These are phyloP conservation scores for Miscanthus lutarioriparius DNA, from an alignment of 176 grass and related monocot genomes.

Conservation along the genomic window DNA sequence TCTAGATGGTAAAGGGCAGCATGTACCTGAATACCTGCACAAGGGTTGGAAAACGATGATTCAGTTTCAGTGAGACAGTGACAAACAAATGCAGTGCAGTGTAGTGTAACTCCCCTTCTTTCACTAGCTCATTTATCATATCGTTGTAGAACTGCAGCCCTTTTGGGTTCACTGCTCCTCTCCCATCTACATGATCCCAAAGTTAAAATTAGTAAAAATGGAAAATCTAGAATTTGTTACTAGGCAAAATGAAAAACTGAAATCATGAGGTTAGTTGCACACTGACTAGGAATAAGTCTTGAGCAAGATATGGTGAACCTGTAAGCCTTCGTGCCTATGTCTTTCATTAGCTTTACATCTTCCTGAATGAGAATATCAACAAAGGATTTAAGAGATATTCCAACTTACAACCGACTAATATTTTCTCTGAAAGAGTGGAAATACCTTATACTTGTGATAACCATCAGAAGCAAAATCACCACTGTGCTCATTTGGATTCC, in stretches of 20 bases:
- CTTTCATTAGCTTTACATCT: slow-evolving; percentile 61
- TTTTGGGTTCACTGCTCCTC: slow-evolving; percentile 59
- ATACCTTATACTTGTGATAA: slow-evolving; percentile 66
- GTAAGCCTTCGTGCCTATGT: slow-evolving; percentile 47
- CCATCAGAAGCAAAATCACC: slow-evolving; percentile 44
- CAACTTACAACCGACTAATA: background rate
- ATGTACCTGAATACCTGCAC: slow-evolving; percentile 51
- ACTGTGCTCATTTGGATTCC: slow-evolving; percentile 33
- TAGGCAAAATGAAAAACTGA: background rate
- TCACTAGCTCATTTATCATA: slow-evolving; percentile 51
- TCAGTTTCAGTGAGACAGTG: background rate
- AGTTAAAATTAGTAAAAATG: background rate
- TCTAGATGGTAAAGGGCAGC: slow-evolving; percentile 50
- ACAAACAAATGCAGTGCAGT: background rate
- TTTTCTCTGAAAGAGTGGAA: background rate
- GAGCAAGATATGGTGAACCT: slow-evolving; percentile 72
- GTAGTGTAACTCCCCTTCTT: slow-evolving; percentile 26
- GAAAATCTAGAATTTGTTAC: background rate
- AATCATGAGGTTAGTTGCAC: background rate
- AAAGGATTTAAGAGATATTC: background rate
- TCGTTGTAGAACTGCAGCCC: slow-evolving; percentile 55
- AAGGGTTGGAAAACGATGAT: slow-evolving; percentile 8
- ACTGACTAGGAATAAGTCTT: slow-evolving; percentile 55
- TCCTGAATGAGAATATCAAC: slow-evolving; percentile 33
- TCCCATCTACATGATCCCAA: slow-evolving; percentile 40